Evolutionary conservation across 345 rosid species (phyloP), one percentile per base, ranked within the genome.

Genomic region (Linum tenue): DNA sequence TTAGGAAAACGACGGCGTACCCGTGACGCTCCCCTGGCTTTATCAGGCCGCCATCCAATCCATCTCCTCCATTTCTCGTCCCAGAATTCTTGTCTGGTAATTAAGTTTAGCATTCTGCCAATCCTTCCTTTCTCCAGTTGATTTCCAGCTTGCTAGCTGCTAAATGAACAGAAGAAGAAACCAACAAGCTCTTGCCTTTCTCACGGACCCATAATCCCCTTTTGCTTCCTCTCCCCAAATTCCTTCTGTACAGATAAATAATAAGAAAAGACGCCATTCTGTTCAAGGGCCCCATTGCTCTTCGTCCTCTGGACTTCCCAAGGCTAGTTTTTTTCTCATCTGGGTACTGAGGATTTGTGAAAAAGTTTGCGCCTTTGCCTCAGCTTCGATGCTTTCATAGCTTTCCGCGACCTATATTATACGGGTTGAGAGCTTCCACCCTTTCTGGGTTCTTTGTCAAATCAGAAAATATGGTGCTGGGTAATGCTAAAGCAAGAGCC

Each of bases 141-240:
- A 35, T n/a, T 17, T 7, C 50, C 11, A 36, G 37, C 36, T n/a
- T 17, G n/a, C 48, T 39, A 41, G 44, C 9, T 41, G 5, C 53
- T 48, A 48, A 6, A 48, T 48, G 5, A 35, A 0, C 60, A 7
- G 41, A 37, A 44, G 41, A 37, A 44, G 50, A 55, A 39, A 68
- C 55, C 31, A 22, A 22, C 67, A n/a, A 14, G 59, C 71, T 67
- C 77, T 83, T 76, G 60, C 60, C 74, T 74, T 75, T 73, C 76
- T 75, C 76, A 77, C 61, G 76, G 51, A 60, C 17, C 37, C 42
- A 44, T 41, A 43, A 59, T 43, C 50, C 53, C 66, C 67, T 60
- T 59, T 55, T 50, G 14, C 3, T 51, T 65, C 14, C 2, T 53
- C 41, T 5, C 15, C 14, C 36, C 37, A 38, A 5, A 0, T 66